These are phyloP conservation scores for Vaccinium myrtillus DNA, from an alignment of 148 eudicot genomes.

Conservation along the genomic window DNA sequence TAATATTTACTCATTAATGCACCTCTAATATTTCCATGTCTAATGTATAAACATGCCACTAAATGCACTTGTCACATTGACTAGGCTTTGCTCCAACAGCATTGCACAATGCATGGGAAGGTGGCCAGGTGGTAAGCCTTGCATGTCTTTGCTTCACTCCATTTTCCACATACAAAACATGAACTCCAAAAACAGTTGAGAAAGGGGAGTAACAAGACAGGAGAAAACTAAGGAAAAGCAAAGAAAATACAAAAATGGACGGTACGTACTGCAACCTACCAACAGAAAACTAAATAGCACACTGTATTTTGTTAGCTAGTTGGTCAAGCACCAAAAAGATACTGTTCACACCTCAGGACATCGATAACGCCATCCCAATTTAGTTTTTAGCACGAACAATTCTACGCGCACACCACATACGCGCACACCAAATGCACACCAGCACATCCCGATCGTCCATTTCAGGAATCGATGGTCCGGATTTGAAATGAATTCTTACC, in stretches of 20 bases:
- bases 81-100: neutral
- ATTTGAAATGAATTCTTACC: no score
- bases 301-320: no score
- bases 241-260: neutral
- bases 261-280: neutral
- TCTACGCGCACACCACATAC: no score
- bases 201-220: neutral
- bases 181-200: neutral
- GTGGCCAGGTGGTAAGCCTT: neutral
- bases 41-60: neutral
- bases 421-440: no score
- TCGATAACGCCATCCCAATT: no score
- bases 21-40: neutral
- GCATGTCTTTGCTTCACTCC: constrained; percentile 10
- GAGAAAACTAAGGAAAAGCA: neutral
- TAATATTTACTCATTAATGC: neutral
- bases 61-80: neutral
- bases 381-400: neutral
- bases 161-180: neutral
- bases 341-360: constrained; percentile 6
- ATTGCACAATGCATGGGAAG: neutral
- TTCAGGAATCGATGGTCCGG: no score
- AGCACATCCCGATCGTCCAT: no score
- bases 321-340: neutral
- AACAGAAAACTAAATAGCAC: neutral